These are phyloP conservation scores for Akebia trifoliata DNA, from an alignment of 164 flowering plant species.

Conservation along the genomic window DNA sequence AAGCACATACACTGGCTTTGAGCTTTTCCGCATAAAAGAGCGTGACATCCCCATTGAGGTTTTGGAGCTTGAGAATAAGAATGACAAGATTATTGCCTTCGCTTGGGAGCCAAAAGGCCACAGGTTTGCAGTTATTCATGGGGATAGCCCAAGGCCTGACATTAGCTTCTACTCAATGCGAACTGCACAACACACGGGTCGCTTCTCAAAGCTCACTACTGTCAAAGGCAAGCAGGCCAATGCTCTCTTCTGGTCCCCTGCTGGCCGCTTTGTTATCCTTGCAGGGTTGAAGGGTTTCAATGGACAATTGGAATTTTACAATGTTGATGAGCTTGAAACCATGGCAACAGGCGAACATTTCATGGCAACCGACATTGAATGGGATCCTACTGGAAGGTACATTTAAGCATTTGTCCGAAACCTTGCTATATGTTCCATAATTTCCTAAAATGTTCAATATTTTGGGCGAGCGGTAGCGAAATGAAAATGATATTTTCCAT, in stretches of 20 bases:
- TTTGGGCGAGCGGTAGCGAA: too few relatives aligned
- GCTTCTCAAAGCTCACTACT: slow-evolving; percentile 80
- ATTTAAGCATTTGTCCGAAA: too few relatives aligned
- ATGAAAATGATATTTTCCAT: too few relatives aligned
- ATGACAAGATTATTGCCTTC: slow-evolving; percentile 92
- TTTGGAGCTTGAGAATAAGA: slow-evolving; percentile 95
- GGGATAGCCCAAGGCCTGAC: slow-evolving; percentile 86
- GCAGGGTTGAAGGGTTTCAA: slow-evolving; percentile 90
- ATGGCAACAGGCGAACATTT: slow-evolving; percentile 96
- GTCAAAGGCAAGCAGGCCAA: slow-evolving; percentile 92
- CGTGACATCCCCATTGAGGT: slow-evolving; percentile 96
- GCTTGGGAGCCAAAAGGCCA: slow-evolving; percentile 99
- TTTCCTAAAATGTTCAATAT: too few relatives aligned
- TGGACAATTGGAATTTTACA: slow-evolving; percentile 87
- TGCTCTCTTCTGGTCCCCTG: slow-evolving; percentile 96
- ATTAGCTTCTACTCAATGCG: slow-evolving; percentile 85
- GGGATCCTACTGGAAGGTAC: slow-evolving; percentile 99
- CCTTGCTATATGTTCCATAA: too few relatives aligned
- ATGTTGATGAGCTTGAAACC: slow-evolving; percentile 97
- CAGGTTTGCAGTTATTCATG: slow-evolving; percentile 93
- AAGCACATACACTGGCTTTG: slow-evolving; percentile 95
- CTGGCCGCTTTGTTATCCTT: slow-evolving; percentile 71
- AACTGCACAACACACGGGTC: slow-evolving; percentile 45
- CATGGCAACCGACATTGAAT: slow-evolving; percentile 94
- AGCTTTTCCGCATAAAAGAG: slow-evolving; percentile 95